phyloP scores from a whole-genome alignment of 352 stramenopile genomes.

The Elongisporangium anandrum region DNA sequence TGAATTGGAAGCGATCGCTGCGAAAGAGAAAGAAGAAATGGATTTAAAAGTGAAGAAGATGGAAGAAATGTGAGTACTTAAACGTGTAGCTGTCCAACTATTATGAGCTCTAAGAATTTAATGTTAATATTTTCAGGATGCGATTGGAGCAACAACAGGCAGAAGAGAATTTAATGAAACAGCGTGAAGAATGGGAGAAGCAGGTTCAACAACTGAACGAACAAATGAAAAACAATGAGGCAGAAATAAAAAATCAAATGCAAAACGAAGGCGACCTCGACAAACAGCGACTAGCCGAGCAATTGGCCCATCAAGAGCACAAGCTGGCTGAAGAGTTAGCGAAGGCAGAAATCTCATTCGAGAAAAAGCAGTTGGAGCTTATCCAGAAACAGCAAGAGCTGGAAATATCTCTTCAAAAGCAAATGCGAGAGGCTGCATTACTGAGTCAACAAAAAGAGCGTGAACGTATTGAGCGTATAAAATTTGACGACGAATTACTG shows the following conservation, averaged over 20 bases:
- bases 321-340: slow-evolving; percentile 76
- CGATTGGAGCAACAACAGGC: slow-evolving; percentile 41
- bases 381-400: slow-evolving; percentile 62
- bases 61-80: slow-evolving; percentile 50
- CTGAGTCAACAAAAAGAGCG: slow-evolving; percentile 69
- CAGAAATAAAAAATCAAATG: slow-evolving; percentile 72
- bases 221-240: slow-evolving; percentile 68
- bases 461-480: slow-evolving; percentile 55
- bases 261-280: slow-evolving; percentile 69
- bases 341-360: slow-evolving; percentile 71
- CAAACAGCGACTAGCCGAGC: slow-evolving; percentile 67
- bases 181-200: slow-evolving; percentile 67
- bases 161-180: slow-evolving; percentile 57
- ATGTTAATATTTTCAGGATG: slow-evolving; percentile 29
- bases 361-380: slow-evolving; percentile 70
- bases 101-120: not conserved
- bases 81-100: not conserved
- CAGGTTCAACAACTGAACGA: slow-evolving; percentile 67
- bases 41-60: slow-evolving; percentile 65
- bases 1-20: slow-evolving; percentile 48
- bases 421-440: slow-evolving; percentile 76
- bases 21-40: slow-evolving; percentile 78
- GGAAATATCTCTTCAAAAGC: slow-evolving; percentile 64
- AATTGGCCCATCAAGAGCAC: slow-evolving; percentile 66
- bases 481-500: slow-evolving; percentile 82